These are phyloP conservation scores for Myriosclerotinia curreyana DNA, from an alignment of 2,329 filamentous ascomycete species.

Conservation along the genomic window DNA sequence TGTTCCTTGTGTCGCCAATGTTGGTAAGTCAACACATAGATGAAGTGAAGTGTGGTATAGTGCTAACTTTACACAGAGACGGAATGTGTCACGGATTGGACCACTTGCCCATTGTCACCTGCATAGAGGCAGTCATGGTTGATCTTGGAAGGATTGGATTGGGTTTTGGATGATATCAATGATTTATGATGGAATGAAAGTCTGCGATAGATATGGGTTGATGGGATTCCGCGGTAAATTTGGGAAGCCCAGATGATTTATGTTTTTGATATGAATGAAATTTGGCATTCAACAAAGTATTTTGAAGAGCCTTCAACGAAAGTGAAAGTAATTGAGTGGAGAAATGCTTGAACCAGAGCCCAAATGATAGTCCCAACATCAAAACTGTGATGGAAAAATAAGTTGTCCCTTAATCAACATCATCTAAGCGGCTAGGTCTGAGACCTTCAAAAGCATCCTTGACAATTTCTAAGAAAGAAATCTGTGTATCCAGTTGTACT, in stretches of 20 bases:
- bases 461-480: not conserved
- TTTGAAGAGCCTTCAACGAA: too few species aligned
- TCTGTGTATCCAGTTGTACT: not conserved
- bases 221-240: not conserved
- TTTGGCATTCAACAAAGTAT: too few species aligned
- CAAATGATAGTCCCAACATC: not conserved
- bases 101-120: slow-evolving; percentile 6
- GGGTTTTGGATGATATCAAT: not conserved
- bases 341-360: not conserved
- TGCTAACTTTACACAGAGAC: slow-evolving; percentile 4
- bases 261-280: not conserved
- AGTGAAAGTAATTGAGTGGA: not conserved
- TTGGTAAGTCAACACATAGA: slow-evolving; percentile 1
- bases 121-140: not conserved
- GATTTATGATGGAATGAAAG: not conserved
- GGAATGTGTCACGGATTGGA: slow-evolving; percentile 10
- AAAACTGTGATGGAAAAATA: not conserved
- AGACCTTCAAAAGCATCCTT: not conserved
- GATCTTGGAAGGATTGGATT: not conserved
- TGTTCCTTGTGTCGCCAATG: slow-evolving; percentile 6
- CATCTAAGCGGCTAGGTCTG: not conserved
- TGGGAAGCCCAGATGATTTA: too few species aligned
- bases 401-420: not conserved
- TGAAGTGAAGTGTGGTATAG: not conserved
- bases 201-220: not conserved